phyloP scores from a whole-genome alignment of 257 asterid genomes.

The Cruciata laevipes region DNA sequence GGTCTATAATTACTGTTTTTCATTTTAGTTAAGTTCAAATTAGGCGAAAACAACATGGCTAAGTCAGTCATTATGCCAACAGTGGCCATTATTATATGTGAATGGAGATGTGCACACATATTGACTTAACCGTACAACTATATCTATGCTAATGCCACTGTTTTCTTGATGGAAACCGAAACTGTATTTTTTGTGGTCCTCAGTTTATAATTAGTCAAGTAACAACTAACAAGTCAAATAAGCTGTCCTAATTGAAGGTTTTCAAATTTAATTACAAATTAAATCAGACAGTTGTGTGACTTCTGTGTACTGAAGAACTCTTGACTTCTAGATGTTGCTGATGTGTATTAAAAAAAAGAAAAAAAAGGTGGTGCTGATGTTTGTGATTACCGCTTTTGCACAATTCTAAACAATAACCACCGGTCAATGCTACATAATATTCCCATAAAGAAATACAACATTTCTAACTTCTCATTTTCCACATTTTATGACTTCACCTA shows the following conservation, averaged over 20 bases:
- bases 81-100: not conserved
- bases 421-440: not conserved
- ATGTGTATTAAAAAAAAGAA: too few species aligned
- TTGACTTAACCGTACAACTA: not conserved
- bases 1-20: not conserved
- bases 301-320: not conserved
- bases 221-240: not conserved
- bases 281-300: not conserved
- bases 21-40: too few species aligned
- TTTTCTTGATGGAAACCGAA: not conserved
- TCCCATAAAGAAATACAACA: not conserved
- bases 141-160: not conserved
- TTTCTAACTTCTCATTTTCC: not conserved
- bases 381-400: not conserved
- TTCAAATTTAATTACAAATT: not conserved
- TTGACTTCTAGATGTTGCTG: slow-evolving; percentile 1
- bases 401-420: not conserved
- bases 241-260: not conserved
- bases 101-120: not conserved
- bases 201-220: not conserved
- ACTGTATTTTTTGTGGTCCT: not conserved
- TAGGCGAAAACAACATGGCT: too few species aligned
- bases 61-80: not conserved
- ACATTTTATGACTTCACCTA: not conserved
- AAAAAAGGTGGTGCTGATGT: slow-evolving; percentile 2